Evolutionary conservation across 148 eudicot species (phyloP), one percentile per base, ranked within the genome.

Genomic region (Dysphania ambrosioides): DNA sequence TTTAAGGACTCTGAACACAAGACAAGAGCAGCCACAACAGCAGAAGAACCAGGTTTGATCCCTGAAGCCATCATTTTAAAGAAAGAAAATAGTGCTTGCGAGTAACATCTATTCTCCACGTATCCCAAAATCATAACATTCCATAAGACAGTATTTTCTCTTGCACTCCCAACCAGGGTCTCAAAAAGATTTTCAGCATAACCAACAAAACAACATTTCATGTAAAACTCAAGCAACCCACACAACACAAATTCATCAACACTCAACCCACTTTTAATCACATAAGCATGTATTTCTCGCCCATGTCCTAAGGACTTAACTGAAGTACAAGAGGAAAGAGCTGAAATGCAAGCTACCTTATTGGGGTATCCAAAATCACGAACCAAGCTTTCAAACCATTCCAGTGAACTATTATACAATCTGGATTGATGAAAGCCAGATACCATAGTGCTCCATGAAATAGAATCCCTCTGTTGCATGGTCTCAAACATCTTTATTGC

Each of bases 401-500:
- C 73, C 73, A 81, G 32, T 66, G 83, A 81, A 30, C 23, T 73
- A 29, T 19, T 47, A 64, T 67, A 77, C 73, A 60, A 5, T 51
- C 57, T 74, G 21, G 80, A 59, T n/a, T 72, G 77, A 66, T 77
- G 77, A 67, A 81, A 81, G 19, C 83, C 83, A 7, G 77, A 66
- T 26, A 81, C 72, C 83, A 81, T 81, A 68, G 83, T 68, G 66
- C 74, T 81, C 83, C 83, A 81, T 36, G 83, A 81, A 35, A 81
- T 70, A 38, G 65, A 41, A 81, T 81, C 83, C 41, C 53, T 81
- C 66, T 66, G 73, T 40, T 59, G 65, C 80, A 81, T 77, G 49
- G 65, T 72, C 77, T 44, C 32, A 51, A 81, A 81, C 80, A 79
- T 49, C 70, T 29, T 75, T 51, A 72, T 38, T 27, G 82, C 82